Conservation (phyloP, 139 green algal genomes). For the Mesotaenium endlicherianum region DNA sequence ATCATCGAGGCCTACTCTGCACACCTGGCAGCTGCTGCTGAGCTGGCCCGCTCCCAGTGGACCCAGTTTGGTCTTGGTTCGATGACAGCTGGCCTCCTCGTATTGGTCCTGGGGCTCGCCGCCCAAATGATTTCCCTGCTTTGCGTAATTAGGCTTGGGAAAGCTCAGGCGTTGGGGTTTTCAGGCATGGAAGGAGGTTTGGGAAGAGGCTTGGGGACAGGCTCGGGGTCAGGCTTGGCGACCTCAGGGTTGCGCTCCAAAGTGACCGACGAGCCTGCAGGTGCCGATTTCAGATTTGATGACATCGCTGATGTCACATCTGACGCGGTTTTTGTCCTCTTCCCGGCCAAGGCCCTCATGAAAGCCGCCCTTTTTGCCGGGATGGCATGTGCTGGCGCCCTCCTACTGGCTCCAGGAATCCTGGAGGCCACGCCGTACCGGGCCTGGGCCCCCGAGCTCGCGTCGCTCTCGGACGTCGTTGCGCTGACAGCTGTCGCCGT, state of each 20-base stretch:
- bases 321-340: background rate
- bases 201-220: background rate
- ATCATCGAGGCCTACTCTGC: background rate
- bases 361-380: no score
- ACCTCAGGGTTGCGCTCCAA: background rate
- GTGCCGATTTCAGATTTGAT: background rate
- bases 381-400: no score
- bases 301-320: background rate
- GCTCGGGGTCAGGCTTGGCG: background rate
- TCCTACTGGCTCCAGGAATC: no score
- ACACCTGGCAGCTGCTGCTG: background rate
- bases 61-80: background rate
- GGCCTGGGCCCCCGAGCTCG: no score
- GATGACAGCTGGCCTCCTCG: background rate
- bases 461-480: no score
- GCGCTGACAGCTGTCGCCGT: no score
- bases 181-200: background rate
- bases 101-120: background rate
- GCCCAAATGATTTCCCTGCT: background rate
- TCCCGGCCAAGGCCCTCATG: no score
- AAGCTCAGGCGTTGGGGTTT: no score
- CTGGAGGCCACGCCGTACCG: no score
- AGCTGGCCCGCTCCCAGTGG: background rate
- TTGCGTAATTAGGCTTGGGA: background rate
- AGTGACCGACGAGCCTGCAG: background rate